Conservation (phyloP, 345 rosid genomes). For the Noccaea caerulescens region DNA sequence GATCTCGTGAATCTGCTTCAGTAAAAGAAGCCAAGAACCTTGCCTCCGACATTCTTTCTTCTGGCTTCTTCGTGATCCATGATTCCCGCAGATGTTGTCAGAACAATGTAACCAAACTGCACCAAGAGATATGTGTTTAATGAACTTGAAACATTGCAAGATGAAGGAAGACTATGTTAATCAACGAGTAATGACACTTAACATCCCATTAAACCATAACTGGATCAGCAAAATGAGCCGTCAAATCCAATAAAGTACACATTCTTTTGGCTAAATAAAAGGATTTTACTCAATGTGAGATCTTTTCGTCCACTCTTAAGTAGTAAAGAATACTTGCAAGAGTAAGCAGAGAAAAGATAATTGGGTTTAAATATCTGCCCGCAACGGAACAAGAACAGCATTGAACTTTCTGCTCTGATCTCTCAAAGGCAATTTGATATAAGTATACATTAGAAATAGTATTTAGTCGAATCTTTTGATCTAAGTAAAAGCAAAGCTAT, state of each 20-base stretch:
- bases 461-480: neutral
- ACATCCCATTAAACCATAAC: neutral
- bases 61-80: slow-evolving; percentile 94
- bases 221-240: neutral
- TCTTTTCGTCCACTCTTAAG: slow-evolving; percentile 28
- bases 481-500: neutral
- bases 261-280: neutral
- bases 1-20: slow-evolving; percentile 33
- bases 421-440: slow-evolving; percentile 45
- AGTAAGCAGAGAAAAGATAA: slow-evolving; percentile 22
- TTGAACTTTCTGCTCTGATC: slow-evolving; percentile 42
- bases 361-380: slow-evolving; percentile 36
- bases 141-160: neutral
- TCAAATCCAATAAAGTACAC: neutral
- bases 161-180: neutral
- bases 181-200: neutral
- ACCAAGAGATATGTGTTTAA: neutral
- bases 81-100: slow-evolving; percentile 85
- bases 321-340: slow-evolving; percentile 10
- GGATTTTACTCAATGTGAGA: slow-evolving; percentile 5
- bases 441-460: neutral
- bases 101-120: slow-evolving; percentile 82
- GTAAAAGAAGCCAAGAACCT: slow-evolving; percentile 80
- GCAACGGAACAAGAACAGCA: slow-evolving; percentile 51
- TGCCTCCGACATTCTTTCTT: slow-evolving; percentile 86